A percentile compares a stretch with the other conserved stretches of the same genome.
phyloP scores from a whole-genome alignment of 345 rosid species.

The Melaleuca alternifolia region DNA sequence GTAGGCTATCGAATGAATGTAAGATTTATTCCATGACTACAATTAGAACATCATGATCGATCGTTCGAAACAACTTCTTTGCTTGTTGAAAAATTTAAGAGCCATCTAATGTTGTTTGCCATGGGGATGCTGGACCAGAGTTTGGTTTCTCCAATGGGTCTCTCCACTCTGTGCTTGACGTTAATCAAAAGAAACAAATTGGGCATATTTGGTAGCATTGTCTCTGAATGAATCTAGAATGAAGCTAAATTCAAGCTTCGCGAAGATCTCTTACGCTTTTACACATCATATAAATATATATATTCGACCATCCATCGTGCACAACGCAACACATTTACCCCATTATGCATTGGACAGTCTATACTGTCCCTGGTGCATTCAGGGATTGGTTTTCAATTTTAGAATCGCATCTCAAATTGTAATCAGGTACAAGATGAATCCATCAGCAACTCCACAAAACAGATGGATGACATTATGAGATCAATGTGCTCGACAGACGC shows the following conservation, averaged over 20 bases:
- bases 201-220: not conserved
- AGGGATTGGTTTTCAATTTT: not conserved
- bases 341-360: not conserved
- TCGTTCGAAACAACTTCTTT: not conserved
- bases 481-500: not conserved
- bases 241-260: not conserved
- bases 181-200: not conserved
- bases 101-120: not conserved
- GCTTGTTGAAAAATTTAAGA: no score
- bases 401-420: not conserved
- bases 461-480: not conserved
- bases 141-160: not conserved
- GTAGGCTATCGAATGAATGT: not conserved
- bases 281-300: no score
- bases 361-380: not conserved
- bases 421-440: not conserved
- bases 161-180: not conserved
- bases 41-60: not conserved
- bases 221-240: not conserved
- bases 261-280: not conserved
- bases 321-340: not conserved
- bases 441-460: not conserved
- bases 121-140: not conserved
- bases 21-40: fast-evolving
- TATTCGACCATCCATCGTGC: not conserved